Evolutionary conservation across 345 rosid species (phyloP), one percentile per base, ranked within the genome.

Genomic region (Eucalyptus rudis): DNA sequence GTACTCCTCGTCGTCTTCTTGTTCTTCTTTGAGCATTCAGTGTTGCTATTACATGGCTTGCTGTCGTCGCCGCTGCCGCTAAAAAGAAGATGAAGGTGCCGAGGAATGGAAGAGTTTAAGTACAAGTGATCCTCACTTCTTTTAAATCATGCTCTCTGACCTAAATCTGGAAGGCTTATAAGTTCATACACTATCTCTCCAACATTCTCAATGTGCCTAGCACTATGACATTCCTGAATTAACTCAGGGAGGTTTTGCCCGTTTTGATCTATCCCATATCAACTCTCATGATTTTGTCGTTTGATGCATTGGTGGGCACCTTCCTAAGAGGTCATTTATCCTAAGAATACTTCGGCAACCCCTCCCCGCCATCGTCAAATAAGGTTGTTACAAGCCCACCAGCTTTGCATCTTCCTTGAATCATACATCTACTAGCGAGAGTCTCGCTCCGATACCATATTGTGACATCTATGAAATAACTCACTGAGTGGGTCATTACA

Each of bases 351-450:
- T 52, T 52, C 0, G 0, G 24, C 56, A 19, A 52, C 24, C 56
- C 3, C 10, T 52, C 56, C 24, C 4, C 0, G 1, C 0, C 56
- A 52, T 52, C 4, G 24, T 7, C 2, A 2, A 52, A 19, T 3
- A 0, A 19, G 24, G 56, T 52, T 0, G 1, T 52, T 52, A 19
- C 10, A 52, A 52, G 24, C 24, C 56, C 56, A 52, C 10, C 0
- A 19, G 4, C 56, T 52, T 52, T 19, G 10, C 56, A 52, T 52
- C 56, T 52, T 52, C 24, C 0, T 52, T 52, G 10, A 52, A 19
- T 52, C 24, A 52, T 52, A 52, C 56, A 52, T 52, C 56, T 19
- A 52, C 56, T 19, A 7, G 56, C 1, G 22, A 51, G 56, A 52
- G 52, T 50, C 24, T 52, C 56, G 0, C 0, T 52, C 10, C 4